Conservation (phyloP, 176 grass and related monocot species). For the Chloris gayana region DNA sequence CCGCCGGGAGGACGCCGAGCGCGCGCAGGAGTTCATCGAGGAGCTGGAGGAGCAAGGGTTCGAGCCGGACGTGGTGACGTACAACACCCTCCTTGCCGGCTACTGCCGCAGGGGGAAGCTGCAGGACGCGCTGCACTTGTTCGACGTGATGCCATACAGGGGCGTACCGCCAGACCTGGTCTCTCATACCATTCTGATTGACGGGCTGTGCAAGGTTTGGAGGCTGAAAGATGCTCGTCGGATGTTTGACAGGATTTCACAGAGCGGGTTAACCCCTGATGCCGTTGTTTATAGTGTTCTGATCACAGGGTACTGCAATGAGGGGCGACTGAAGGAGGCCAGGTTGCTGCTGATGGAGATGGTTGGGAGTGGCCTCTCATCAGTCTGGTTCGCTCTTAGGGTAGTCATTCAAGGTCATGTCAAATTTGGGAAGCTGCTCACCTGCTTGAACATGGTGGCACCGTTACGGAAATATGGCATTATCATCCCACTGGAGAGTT, state of each 20-base stretch:
- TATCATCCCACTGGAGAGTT: constrained; percentile 55
- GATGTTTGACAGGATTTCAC: constrained; percentile 73
- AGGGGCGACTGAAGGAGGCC: constrained; percentile 57
- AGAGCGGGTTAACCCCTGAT: constrained; percentile 63
- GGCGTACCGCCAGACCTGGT: constrained; percentile 66
- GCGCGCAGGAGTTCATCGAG: constrained; percentile 72
- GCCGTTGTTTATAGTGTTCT: constrained; percentile 65
- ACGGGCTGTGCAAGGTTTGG: constrained; percentile 55
- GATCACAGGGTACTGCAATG: constrained; percentile 66
- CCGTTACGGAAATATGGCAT: constrained; percentile 59
- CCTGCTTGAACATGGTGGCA: constrained; percentile 81
- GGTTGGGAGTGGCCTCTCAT: constrained; percentile 48
- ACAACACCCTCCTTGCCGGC: constrained; percentile 75
- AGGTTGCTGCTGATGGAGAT: constrained; percentile 74
- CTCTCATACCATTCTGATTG: constrained; percentile 77
- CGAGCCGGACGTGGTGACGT: constrained; percentile 86
- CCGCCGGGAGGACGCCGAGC: constrained; percentile 54
- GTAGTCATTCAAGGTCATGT: constrained; percentile 59
- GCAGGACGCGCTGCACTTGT: constrained; percentile 65
- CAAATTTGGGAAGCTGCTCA: constrained; percentile 61
- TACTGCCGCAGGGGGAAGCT: constrained; percentile 69
- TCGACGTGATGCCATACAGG: constrained; percentile 72
- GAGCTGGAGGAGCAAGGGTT: constrained; percentile 90
- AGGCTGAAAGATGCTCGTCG: constrained; percentile 54
- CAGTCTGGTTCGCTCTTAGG: constrained; percentile 43